Evolutionary conservation across 2,329 filamentous ascomycete genomes (phyloP).

Genomic region (Fusarium sacchari): DNA sequence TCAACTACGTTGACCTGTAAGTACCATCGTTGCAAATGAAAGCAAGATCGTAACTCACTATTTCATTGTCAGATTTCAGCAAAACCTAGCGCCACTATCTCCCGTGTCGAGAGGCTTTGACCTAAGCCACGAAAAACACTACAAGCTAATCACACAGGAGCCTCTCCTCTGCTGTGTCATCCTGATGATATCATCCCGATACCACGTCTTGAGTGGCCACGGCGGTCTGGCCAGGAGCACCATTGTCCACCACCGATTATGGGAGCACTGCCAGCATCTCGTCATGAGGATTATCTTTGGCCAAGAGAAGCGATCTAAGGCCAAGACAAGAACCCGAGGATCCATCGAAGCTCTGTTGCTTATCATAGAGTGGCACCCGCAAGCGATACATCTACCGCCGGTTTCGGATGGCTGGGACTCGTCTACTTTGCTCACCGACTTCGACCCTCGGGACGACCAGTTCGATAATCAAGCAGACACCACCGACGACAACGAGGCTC

Average conservation of each 20-base stretch:
- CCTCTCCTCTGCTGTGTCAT: conserved; percentile 64
- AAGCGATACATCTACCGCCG: conserved; percentile 63
- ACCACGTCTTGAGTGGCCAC: conserved; percentile 54
- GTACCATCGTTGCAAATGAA: conserved; percentile 11
- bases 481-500: neutral
- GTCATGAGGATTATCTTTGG: conserved; percentile 64
- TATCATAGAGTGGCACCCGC: conserved; percentile 67
- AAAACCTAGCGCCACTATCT: conserved; percentile 50
- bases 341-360: conserved; percentile 63
- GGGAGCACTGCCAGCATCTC: conserved; percentile 64
- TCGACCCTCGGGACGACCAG: conserved; percentile 46
- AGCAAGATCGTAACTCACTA: neutral
- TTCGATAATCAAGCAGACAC: conserved; percentile 19
- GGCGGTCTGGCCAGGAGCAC: conserved; percentile 59
- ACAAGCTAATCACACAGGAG: conserved; percentile 59
- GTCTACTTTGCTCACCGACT: conserved; percentile 56
- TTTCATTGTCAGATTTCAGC: neutral
- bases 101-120: conserved; percentile 62
- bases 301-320: conserved; percentile 61
- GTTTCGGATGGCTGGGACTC: conserved; percentile 65
- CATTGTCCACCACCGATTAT: conserved; percentile 63
- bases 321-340: conserved; percentile 59
- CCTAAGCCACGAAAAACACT: conserved; percentile 58
- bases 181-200: conserved; percentile 64
- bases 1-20: conserved; percentile 61